phyloP scores from a whole-genome alignment of 179 eudicot genomes.

The Patellifolia procumbens region DNA sequence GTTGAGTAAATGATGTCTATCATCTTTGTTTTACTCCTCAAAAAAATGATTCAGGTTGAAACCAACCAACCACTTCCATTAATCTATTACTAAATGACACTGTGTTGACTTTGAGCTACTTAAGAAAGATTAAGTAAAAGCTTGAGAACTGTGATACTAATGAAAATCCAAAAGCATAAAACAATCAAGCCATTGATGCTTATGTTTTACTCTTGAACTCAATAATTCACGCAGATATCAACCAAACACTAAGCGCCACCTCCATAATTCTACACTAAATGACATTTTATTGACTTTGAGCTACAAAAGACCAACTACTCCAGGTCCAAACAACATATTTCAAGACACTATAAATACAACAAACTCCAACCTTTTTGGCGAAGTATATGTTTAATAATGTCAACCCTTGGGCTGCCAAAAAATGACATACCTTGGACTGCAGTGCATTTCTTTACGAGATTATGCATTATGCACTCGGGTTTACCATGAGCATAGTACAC shows the following conservation, averaged over 20 bases:
- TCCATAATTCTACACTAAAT: not conserved
- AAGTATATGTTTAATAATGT: not conserved
- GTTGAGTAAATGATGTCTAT: no score
- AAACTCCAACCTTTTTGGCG: constrained; percentile 15
- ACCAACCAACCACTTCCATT: not conserved
- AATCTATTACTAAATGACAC: not conserved
- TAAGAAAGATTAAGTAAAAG: not conserved
- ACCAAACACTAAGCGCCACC: not conserved
- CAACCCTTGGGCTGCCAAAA: not conserved
- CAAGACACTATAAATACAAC: constrained; percentile 6
- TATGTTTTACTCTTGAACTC: not conserved
- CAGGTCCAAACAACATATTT: not conserved
- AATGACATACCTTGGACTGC: not conserved
- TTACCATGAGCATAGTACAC: no score
- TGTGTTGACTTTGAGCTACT: not conserved
- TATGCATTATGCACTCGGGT: no score
- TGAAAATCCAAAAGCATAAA: not conserved
- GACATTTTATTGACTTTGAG: not conserved
- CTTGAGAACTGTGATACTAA: not conserved
- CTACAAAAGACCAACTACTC: not conserved
- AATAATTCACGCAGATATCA: not conserved
- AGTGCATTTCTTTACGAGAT: no score
- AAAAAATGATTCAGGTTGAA: not conserved
- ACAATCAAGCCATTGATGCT: not conserved
- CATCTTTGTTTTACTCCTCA: not conserved